Evolutionary conservation across 2,329 filamentous ascomycete species (phyloP).

Genomic region (Fusarium sacchari): DNA sequence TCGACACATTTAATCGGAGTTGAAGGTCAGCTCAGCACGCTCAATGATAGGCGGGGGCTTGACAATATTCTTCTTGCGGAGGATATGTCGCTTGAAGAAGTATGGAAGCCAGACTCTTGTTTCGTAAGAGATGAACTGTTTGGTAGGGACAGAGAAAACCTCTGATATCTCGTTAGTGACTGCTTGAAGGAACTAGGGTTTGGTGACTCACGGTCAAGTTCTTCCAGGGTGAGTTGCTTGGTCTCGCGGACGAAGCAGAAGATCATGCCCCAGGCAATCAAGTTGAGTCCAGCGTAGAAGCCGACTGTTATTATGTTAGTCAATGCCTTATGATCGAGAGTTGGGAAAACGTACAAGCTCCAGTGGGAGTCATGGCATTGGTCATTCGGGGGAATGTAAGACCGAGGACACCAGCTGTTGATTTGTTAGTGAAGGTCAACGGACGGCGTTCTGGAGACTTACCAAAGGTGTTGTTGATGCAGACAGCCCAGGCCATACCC

Average conservation of each 20-base stretch:
- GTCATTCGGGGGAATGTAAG: constrained; percentile 49
- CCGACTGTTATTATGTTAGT: constrained; percentile 41
- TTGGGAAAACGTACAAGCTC: constrained; percentile 39
- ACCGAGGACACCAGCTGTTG: constrained; percentile 40
- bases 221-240: constrained; percentile 61
- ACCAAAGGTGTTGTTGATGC: constrained; percentile 49
- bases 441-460: accelerated
- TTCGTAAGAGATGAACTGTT: constrained; percentile 47
- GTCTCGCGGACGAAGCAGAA: constrained; percentile 62
- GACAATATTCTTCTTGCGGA: constrained; percentile 43
- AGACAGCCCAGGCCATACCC: constrained; percentile 53
- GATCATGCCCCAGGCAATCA: constrained; percentile 58
- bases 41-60: constrained; percentile 48
- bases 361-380: constrained; percentile 46
- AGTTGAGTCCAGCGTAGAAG: constrained; percentile 60
- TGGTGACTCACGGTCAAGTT: constrained; percentile 51
- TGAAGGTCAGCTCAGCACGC: constrained; percentile 11
- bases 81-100: constrained; percentile 52
- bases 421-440: not conserved
- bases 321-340: accelerated
- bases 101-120: constrained; percentile 49
- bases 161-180: not conserved
- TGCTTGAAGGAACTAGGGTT: accelerated
- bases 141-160: constrained; percentile 49
- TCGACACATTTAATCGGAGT: not conserved